Evolutionary conservation across 75 land plant species (phyloP), one percentile per base, ranked within the genome.

Genomic region (Larix kaempferi): DNA sequence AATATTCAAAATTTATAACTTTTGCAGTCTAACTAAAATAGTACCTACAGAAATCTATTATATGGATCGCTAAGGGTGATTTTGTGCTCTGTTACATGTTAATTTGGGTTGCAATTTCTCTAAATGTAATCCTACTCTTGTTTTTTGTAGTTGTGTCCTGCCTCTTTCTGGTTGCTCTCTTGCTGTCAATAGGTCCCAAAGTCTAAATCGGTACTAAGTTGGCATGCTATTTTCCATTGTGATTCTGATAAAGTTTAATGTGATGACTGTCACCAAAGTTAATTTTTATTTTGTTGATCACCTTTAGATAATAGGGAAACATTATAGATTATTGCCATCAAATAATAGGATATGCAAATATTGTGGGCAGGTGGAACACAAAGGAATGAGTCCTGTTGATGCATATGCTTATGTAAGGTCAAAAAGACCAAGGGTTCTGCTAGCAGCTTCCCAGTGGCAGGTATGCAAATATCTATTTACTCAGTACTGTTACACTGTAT

Each of bases 401-500:
- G 96, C 99, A 44, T 86, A 83, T 37, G 77, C 82, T 21, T 88
- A 87, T 82, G 95, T 96, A 22, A 80, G 88, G 66, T 90, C 93
- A 25, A 90, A 82, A 59, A 81, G 99, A 75, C 98, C 99, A 59
- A 88, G 99, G 60, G 95, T 96, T 26, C 90, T 90, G 12, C 74
- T 96, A 56, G 99, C 99, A 39, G 74, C 89, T 6, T 82, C 98
- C 13, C 99, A 96, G 71, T 92, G 99, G 99, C 82, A 85, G 97
- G 99, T 94, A 84, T 26, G 81, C 3, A 39, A 44, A 69, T 13
- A 69, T 69, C 52, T 41, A 41, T 69, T 11, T 49, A 11, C 12
- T 10, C 54, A 49, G 1, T 10, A 49, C 0, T 29, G n/a, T 1
- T 0, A 29, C 6, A 33, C 41, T 41, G 49, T 11, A 21, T 11